Evolutionary conservation across 768 basidiomycete genomes (phyloP), one percentile per base, ranked within the genome.

Genomic region (Lactarius sanguifluus): DNA sequence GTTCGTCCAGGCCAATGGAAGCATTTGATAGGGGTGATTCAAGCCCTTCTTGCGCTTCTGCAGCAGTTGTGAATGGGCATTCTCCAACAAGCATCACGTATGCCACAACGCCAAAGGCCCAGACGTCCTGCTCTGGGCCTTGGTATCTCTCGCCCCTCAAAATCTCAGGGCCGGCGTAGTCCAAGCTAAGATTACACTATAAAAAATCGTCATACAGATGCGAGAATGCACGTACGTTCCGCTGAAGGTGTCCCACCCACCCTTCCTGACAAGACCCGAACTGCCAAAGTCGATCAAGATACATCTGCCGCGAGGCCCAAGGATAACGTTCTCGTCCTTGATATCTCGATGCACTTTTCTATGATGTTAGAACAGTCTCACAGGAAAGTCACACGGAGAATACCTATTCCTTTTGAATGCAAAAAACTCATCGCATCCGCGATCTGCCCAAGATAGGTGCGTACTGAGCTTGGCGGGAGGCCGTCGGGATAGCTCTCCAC

Each of bases 251-350:
- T 94, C 92, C 92, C 92, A 94, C 40, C 92, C 92, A 56, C 81
- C 80, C 74, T 89, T 91, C 78, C 86, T 90, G 47, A 93, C 85
- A 58, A 94, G 79, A 25, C 92, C 92, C 32, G 92, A 93, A 71
- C 94, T 96, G 52, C 96, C 96, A 75, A 98, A 99, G 75, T 99
- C 96, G 74, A 99, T 98, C 72, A 99, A 77, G 75, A 98, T 88
- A 74, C 92, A 94, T 74, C 85, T 86, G 36, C 92, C 95, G 55
- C 84, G 77, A 18, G 88, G 86, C 9, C 90, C 92, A 52, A 94
- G 82, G 43, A 94, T 89, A 18, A 94, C 91, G 75, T 98, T 97
- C 76, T 99, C 96, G 72, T 99, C 96, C 78, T 99, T 99, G 76
- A 99, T 88, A 73, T 99, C 96, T 61, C 96, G 91, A 76, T 99